A percentile compares a stretch with the other conserved stretches of the same genome.
phyloP scores from a whole-genome alignment of 1,284 basidiomycete species.

The Tetrapyrgos nigripes region DNA sequence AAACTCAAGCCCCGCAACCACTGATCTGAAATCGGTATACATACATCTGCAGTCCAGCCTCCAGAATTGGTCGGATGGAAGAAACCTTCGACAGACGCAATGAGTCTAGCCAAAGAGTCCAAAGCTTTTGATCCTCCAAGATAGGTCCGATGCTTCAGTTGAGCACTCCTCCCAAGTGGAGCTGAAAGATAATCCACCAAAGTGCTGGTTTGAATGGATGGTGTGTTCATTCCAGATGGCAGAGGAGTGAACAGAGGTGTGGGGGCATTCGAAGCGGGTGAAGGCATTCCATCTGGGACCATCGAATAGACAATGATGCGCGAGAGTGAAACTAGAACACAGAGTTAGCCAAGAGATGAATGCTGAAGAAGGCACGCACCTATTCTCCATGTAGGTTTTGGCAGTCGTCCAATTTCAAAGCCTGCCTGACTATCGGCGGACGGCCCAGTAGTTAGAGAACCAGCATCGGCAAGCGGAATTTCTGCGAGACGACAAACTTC shows the following conservation, averaged over 20 bases:
- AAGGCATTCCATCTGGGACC: conserved; percentile 73
- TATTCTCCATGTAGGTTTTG: conserved; percentile 73
- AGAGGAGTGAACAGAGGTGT: conserved; percentile 72
- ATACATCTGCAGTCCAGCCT: conserved; percentile 71
- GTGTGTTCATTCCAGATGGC: conserved; percentile 65
- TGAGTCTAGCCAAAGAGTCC: conserved; percentile 83
- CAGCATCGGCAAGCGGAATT: conserved; percentile 73
- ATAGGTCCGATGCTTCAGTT: conserved; percentile 58
- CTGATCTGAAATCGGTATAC: conserved; percentile 29
- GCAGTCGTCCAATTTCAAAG: conserved; percentile 71
- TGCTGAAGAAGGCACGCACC: conserved; percentile 45
- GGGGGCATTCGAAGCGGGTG: conserved; percentile 56
- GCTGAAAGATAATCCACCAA: conserved; percentile 69
- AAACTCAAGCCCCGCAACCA: conserved; percentile 7
- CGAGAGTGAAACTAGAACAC: conserved; percentile 85
- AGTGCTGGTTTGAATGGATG: conserved; percentile 50
- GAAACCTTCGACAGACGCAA: conserved; percentile 90
- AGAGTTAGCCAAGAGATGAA: too few relatives aligned
- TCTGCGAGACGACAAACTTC: conserved; percentile 44
- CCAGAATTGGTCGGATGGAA: conserved; percentile 86
- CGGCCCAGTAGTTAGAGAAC: conserved; percentile 74
- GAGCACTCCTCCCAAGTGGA: conserved; percentile 48
- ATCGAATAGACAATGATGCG: conserved; percentile 92
- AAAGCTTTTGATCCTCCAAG: conserved; percentile 88
- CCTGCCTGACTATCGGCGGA: conserved; percentile 69